Base-by-base conservation (phyloP, 2,329 filamentous ascomycete species). In the Alternaria viburni region DNA sequence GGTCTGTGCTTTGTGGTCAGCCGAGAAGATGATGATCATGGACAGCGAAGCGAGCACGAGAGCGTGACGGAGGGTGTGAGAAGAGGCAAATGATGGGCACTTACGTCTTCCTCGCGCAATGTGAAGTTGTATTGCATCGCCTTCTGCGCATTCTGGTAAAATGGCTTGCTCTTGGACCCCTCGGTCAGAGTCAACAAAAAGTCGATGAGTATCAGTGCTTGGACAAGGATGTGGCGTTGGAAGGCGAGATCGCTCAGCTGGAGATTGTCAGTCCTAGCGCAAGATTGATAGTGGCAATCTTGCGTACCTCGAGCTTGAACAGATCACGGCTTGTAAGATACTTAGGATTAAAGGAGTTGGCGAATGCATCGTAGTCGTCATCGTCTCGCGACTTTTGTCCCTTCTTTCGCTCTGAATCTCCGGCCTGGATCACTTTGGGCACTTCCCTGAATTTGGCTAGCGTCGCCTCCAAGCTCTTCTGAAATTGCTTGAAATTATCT, bases 241-340 rank as follows among this genome's bases (percentile, higher is more conserved):
- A 99, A 98, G 7, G 95, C 95, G 44, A 97, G 86, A 80, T 99
- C 96, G 79, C 93, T 94, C 66, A 98, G 90, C 91, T 93, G 60
- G 57, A 66, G 60, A 58, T 26, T 50, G 66, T 77, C 61, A 81
- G 71, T 72, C 68, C 71, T 69, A 69, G 67, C 65, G 63, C 62
- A 62, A 62, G 52, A 60, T 64, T 55, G 55, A 69, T 64, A 65
- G 61, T 65, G 54, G 50, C 19, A 52, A 62, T 58, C 54, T 60
- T 66, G 74, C 82, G 64, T 85, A 93, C 91, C 86, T 99, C 96
- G 49, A 99, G 87, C 73, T 96, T 93, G 79, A 99, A 99, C 1
- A 99, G 85, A 77, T 99, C 96, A 68, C 91, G 88, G 79, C 94
- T 98, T n/a, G 96, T 99, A 17, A 99, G 86, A 77, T 99, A 99